A percentile compares a stretch with the other conserved stretches of the same genome.
Conservation (phyloP, 495 filamentous ascomycete genomes). For the Lasiosphaeriaceae sp. region DNA sequence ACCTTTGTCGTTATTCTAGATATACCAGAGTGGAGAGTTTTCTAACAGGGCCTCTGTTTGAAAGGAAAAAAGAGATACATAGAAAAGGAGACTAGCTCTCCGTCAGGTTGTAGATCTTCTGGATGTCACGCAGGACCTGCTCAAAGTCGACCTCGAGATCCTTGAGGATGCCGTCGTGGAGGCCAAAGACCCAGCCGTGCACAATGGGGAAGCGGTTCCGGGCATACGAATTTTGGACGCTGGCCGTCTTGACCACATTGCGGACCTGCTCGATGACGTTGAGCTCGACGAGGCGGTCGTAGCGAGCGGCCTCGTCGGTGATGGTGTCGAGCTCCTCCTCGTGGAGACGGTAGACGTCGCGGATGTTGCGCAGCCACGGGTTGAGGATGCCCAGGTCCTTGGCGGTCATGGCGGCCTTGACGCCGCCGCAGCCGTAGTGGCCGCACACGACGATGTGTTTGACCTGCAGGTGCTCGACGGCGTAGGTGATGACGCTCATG, state of each 20-base stretch:
- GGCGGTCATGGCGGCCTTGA: slow-evolving; percentile 57
- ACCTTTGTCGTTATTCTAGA: no score
- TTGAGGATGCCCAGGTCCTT: slow-evolving; percentile 57
- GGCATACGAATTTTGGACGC: slow-evolving; percentile 50
- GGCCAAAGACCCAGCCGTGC: slow-evolving; percentile 56
- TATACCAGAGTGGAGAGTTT: no score
- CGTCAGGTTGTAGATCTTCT: slow-evolving; percentile 55
- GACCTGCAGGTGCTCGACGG: slow-evolving; percentile 54
- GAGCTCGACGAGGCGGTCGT: slow-evolving; percentile 57
- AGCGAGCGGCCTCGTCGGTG: slow-evolving; percentile 37
- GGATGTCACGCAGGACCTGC: slow-evolving; percentile 41
- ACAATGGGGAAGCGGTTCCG: slow-evolving; percentile 51
- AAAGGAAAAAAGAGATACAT: no score
- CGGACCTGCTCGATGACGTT: slow-evolving; percentile 57
- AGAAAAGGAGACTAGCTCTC: not conserved
- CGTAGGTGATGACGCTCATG: slow-evolving; percentile 61
- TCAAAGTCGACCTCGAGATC: slow-evolving; percentile 49
- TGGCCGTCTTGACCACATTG: slow-evolving; percentile 56
- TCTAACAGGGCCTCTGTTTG: no score
- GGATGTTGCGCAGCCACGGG: slow-evolving; percentile 58
- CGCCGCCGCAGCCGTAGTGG: slow-evolving; percentile 61
- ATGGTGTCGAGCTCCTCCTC: slow-evolving; percentile 54
- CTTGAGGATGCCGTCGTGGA: slow-evolving; percentile 49
- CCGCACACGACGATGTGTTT: slow-evolving; percentile 65
- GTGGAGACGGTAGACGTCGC: slow-evolving; percentile 56